These are phyloP conservation scores for Candida succiphila DNA, from an alignment of 805 yeast species.

Conservation along the genomic window DNA sequence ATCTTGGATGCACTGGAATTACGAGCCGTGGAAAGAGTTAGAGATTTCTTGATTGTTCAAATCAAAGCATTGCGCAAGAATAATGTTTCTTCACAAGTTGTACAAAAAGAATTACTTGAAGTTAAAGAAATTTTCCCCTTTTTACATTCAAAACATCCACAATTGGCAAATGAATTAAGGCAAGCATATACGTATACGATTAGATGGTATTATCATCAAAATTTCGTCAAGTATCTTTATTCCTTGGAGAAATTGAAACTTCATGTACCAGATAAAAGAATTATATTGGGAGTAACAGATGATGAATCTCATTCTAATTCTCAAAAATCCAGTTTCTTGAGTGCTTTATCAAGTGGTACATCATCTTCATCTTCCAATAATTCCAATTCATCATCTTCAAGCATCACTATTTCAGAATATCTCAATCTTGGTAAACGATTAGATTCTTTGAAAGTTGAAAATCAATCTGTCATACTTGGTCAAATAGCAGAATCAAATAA, in stretches of 20 bases:
- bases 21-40: conserved; percentile 66
- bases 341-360: background rate
- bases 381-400: background rate
- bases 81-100: conserved; percentile 58
- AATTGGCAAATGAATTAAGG: conserved; percentile 61
- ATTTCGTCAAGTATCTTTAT: conserved; percentile 67
- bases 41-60: conserved; percentile 55
- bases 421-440: conserved; percentile 48
- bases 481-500: conserved; percentile 78
- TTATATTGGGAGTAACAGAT: conserved; percentile 13
- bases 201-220: conserved; percentile 83
- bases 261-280: conserved; percentile 39
- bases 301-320: conserved; percentile 6
- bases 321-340: background rate
- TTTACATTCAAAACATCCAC: conserved; percentile 40
- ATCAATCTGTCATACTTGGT: conserved; percentile 62
- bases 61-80: conserved; percentile 62
- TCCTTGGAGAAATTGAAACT: conserved; percentile 58
- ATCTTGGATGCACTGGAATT: conserved; percentile 41
- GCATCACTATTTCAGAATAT: conserved; percentile 40
- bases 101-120: conserved; percentile 57
- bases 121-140: conserved; percentile 57
- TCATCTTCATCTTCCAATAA: conserved; percentile 8
- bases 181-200: conserved; percentile 82
- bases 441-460: conserved; percentile 43